A percentile compares a stretch with the other conserved stretches of the same genome.
Conservation (phyloP, 108 stramenopile genomes). For the Nitzschia sp. region DNA sequence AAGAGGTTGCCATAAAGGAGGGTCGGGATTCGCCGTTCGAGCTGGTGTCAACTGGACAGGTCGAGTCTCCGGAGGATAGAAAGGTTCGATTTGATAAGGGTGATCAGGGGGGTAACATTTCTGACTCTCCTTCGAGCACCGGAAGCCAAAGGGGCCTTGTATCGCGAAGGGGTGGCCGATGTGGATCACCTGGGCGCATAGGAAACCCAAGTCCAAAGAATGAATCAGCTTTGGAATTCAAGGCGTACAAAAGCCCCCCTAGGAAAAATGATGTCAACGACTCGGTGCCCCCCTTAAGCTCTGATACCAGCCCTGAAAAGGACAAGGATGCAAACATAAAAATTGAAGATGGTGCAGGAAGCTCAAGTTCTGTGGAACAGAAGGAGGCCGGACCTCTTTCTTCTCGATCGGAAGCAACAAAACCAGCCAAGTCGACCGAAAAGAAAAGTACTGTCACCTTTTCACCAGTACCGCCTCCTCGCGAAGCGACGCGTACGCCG, state of each 20-base stretch:
- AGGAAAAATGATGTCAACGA: slow-evolving; percentile 28
- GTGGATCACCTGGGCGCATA: slow-evolving; percentile 34
- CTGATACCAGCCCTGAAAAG: slow-evolving; percentile 17
- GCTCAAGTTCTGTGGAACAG: not conserved
- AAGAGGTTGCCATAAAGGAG: not conserved
- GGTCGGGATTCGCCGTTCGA: slow-evolving; percentile 2
- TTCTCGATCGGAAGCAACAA: not conserved
- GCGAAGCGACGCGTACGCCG: slow-evolving; percentile 34
- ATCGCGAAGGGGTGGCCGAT: slow-evolving; percentile 36
- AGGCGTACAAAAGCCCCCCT: slow-evolving; percentile 46
- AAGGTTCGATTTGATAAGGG: slow-evolving; percentile 29
- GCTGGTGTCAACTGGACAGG: not conserved
- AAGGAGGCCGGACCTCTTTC: slow-evolving; percentile 10
- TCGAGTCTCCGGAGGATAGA: slow-evolving; percentile 26
- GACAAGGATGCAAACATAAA: not conserved
- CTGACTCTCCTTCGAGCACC: slow-evolving; percentile 18
- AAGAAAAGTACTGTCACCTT: slow-evolving; percentile 37
- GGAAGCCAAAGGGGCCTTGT: slow-evolving; percentile 30
- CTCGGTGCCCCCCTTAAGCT: slow-evolving; percentile 24
- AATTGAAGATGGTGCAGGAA: not conserved
- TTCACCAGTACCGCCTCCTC: slow-evolving; percentile 40
- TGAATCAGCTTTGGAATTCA: slow-evolving; percentile 38
- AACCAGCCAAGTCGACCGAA: not conserved
- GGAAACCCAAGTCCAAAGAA: slow-evolving; percentile 6
- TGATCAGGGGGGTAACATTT: not conserved